phyloP scores from a whole-genome alignment of 768 basidiomycete species.

The Mycena capillaripes region DNA sequence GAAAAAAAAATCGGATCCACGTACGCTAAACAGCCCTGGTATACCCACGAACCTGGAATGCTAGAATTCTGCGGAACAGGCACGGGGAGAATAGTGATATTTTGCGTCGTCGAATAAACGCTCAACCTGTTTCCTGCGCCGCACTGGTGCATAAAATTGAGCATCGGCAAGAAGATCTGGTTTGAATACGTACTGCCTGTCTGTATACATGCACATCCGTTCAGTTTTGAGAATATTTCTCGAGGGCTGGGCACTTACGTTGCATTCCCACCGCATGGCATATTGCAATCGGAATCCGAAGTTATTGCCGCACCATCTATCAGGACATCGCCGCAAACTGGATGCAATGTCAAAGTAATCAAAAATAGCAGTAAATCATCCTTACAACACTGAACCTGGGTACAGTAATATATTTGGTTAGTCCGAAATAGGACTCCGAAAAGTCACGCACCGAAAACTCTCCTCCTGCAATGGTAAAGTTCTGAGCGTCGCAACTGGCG shows the following conservation, averaged over 20 bases:
- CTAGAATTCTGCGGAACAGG: slow-evolving; percentile 67
- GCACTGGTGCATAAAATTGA: slow-evolving; percentile 50
- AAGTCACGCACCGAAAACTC: slow-evolving; percentile 71
- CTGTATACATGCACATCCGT: neutral
- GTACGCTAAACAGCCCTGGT: slow-evolving; percentile 77
- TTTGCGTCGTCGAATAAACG: slow-evolving; percentile 66
- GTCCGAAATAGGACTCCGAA: neutral
- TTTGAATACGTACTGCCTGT: slow-evolving; percentile 5
- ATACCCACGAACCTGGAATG: slow-evolving; percentile 75
- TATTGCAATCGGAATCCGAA: slow-evolving; percentile 70
- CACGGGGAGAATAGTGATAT: slow-evolving; percentile 69
- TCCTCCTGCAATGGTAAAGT: slow-evolving; percentile 76
- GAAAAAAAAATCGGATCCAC: slow-evolving; percentile 35
- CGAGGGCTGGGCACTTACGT: slow-evolving; percentile 68
- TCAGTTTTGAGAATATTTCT: neutral
- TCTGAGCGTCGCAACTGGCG: slow-evolving; percentile 63
- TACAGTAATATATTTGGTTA: slow-evolving; percentile 1
- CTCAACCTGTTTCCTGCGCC: slow-evolving; percentile 83
- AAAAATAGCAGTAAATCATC: neutral
- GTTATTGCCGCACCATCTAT: slow-evolving; percentile 70
- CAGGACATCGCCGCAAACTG: slow-evolving; percentile 81
- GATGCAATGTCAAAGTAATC: slow-evolving; percentile 35
- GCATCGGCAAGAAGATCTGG: slow-evolving; percentile 59
- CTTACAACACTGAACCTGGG: slow-evolving; percentile 56
- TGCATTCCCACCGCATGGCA: slow-evolving; percentile 79